A percentile compares a stretch with the other conserved stretches of the same genome.
Evolutionary conservation across 2,329 filamentous ascomycete species (phyloP).

Genomic region (Myriosclerotinia curreyana): DNA sequence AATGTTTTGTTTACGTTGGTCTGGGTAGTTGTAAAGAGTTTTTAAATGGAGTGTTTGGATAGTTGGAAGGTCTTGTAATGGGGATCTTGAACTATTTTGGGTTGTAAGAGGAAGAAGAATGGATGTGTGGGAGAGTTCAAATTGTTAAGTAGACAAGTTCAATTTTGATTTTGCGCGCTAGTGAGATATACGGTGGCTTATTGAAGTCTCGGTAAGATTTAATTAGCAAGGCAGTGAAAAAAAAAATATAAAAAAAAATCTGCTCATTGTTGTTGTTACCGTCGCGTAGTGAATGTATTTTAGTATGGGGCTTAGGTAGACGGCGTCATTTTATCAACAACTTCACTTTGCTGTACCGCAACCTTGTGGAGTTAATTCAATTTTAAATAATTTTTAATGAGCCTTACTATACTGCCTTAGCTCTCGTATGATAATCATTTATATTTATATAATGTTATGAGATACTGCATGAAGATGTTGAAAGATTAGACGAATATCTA

Average conservation of each 20-base stretch:
- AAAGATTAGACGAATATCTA: constrained; percentile 6
- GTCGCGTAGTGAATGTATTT: background rate
- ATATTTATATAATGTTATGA: background rate
- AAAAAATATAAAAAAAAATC: background rate
- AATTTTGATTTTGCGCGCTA: background rate
- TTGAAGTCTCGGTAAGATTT: too few relatives aligned
- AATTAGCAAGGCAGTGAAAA: background rate
- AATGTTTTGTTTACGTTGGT: background rate
- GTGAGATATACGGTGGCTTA: background rate
- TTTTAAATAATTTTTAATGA: background rate
- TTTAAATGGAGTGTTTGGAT: background rate
- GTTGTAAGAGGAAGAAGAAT: background rate
- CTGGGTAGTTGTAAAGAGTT: too few relatives aligned
- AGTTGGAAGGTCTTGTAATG: background rate
- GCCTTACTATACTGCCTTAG: background rate
- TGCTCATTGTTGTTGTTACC: background rate
- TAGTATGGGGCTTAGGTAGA: background rate
- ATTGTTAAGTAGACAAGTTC: background rate
- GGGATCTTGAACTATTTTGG: background rate
- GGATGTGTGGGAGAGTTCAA: background rate
- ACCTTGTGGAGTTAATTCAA: background rate
- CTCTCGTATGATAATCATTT: background rate
- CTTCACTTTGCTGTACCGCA: background rate
- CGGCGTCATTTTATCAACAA: constrained; percentile 1
- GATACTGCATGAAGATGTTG: background rate